Base-by-base conservation (phyloP, 2,329 filamentous ascomycete genomes). In the Colletotrichum phormii region DNA sequence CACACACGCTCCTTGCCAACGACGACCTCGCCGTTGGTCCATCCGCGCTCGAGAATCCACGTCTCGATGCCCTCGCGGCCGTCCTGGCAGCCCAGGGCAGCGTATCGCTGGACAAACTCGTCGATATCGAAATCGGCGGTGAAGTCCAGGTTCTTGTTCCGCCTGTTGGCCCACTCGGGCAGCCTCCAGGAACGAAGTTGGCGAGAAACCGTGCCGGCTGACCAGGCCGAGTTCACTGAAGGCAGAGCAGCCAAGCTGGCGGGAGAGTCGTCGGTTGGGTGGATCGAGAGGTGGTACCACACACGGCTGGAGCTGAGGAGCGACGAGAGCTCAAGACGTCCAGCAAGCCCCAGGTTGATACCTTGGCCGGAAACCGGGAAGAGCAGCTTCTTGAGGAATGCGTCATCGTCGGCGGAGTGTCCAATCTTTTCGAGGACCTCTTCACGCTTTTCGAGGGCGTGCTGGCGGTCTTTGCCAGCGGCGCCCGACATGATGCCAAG, bases 1-100 rank as follows among this genome's bases (percentile, higher is more conserved):
- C 97, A 99, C 54, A 99, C 91, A 37, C 97, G 93, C 82, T 98
- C 95, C 71, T 91, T 92, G 67, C 97, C 97, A 37, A 98, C 87
- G 5, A 98, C 91, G 2, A 98, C 95, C 83, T 98, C 97, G 51
- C 97, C 97, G 77, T 99, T 99, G 84, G 95, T 98, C 97, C 97
- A 99, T 1, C 97, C 97, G 71, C 97, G 92, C 83, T 98, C 95
- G 62, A 98, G 88, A 71, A 97, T 89, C 95, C 96, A 99, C 78
- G 90, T 97, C 80, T 98, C 95, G 65, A 98, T 95, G 60, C 96
- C 97, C 75, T 99, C 97, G 75, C 91, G 91, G 69, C 97, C 97
- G 75, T 97, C 95, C 77, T 92, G 90, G 81, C 97, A 99, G 15
- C 97, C 97, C 0, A 99, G 88, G 6, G 90, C 86, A 5, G 91